Evolutionary conservation across 1,139 yeast genomes (phyloP), one percentile per base, ranked within the genome.

Genomic region (Geotrichum carabidarum): DNA sequence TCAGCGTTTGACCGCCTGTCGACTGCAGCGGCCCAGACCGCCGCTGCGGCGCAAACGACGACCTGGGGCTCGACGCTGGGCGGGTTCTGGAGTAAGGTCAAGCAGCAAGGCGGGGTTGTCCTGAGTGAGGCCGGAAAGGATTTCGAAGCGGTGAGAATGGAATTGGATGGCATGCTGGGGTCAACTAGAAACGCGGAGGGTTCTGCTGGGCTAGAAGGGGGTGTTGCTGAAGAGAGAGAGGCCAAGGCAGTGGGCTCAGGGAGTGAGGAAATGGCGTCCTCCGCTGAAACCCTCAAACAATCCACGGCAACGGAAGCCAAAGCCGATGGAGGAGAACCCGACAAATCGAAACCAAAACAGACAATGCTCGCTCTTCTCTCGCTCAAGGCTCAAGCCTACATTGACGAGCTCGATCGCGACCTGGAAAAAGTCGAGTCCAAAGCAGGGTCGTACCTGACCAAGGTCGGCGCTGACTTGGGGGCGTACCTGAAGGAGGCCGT

Each of bases 381-480:
- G 32, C 63, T 65, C 31, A 78, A 77, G 59, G 86, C 91, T 7
- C 82, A 77, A 61, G 43, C 55, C 64, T 83, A 84, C 50, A 74
- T 86, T 57, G 91, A 86, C 63, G 75, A 77, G 6, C 74, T 86
- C 54, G 95, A 86, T 66, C 74, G 79, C 30, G 86, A 81, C 59
- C 73, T 87, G 51, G 95, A 84, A 62, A 74, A 74, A 54, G 80
- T 86, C 8, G 95, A 84, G 64, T 78, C 77, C 57, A 74, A 75
- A 47, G 89, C 93, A 0, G 80, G 84, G 0, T 75, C 75, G 35
- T 82, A 81, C 59, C 80, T 83, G 12, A 68, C 74, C 44, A 80
- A 77, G 64, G 73, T 86, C 56, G 79, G 90, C 2, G 61, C 64
- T n/a, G 72, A 69, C 44, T 56, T 74, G 34, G 63, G 62, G 38